Conservation (phyloP, 129 eudicot genomes). For the Flaveria ramosissima region DNA sequence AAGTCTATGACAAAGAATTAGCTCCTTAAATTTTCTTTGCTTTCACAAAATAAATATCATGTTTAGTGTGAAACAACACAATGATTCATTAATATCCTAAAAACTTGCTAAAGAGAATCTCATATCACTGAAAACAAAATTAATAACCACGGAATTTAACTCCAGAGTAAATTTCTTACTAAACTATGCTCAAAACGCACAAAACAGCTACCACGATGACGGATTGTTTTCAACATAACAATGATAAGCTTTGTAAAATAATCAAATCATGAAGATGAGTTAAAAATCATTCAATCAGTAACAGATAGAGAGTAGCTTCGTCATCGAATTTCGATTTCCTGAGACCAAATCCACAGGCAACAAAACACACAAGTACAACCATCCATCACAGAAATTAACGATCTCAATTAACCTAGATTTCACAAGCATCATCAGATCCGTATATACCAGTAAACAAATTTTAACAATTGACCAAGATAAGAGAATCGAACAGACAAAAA, state of each 20-base stretch:
- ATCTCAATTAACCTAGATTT: neutral
- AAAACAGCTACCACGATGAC: slow-evolving; percentile 5
- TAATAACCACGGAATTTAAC: neutral
- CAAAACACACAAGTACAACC: slow-evolving; percentile 8
- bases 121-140: neutral
- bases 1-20: slow-evolving; percentile 10
- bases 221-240: neutral
- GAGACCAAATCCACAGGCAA: neutral
- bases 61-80: neutral
- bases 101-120: neutral
- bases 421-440: neutral
- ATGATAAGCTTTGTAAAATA: neutral
- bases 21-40: neutral
- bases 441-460: neutral
- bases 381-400: neutral
- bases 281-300: neutral
- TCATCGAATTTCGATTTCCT: slow-evolving; percentile 7
- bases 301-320: neutral
- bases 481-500: neutral
- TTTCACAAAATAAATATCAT: neutral
- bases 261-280: slow-evolving; percentile 7
- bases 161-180: neutral
- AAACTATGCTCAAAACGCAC: slow-evolving; percentile 8
- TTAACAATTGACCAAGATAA: neutral
- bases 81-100: neutral